Base-by-base conservation (phyloP, 345 rosid species). In the Linum trigynum region DNA sequence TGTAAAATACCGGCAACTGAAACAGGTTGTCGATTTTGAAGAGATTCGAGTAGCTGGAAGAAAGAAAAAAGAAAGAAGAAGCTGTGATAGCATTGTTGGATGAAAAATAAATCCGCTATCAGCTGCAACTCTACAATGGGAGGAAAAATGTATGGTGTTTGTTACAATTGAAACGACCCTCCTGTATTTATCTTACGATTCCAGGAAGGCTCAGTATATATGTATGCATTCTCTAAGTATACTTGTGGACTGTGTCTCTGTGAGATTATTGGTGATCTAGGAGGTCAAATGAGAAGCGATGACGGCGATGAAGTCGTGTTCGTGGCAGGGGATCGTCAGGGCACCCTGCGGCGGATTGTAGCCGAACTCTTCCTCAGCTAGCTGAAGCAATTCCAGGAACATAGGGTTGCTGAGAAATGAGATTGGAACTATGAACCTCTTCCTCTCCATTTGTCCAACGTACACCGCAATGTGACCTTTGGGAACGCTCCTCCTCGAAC, bases 391-490 rank as follows among this genome's bases (percentile, higher is more conserved):
- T 5, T 41, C 45, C 16, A 14, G 16, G 65, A 62, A 62, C 32
- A 16, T 3, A 39, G 65, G 50, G 17, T 39, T 48, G 50, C 40
- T 62, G 17, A 62, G n/a, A 7, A 38, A 14, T 5, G 65, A 62
- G 2, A 62, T 62, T 0, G 65, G 65, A 39, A 62, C 50, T 17
- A 62, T 50, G 16, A 39, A 62, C 40, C 65, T 62, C 65, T 62
- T 62, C 50, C 50, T 62, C 35, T 62, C 48, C 5, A 8, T 6
- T 8, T 68, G 39, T 17, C 71, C 71, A 3, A 68, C 71, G 35
- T 61, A 68, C 2, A 61, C 65, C 11, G 61, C 71, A 61, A 68
- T 61, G 50, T 68, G 65, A 16, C 65, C 71, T 51, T 38, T 67
- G 14, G 71, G 71, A 3, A 68, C 71, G 5, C 51, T 63, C 6